A percentile compares a stretch with the other conserved stretches of the same genome.
phyloP scores from a whole-genome alignment of 2,329 filamentous ascomycete genomes.

The Penicillium sp. region DNA sequence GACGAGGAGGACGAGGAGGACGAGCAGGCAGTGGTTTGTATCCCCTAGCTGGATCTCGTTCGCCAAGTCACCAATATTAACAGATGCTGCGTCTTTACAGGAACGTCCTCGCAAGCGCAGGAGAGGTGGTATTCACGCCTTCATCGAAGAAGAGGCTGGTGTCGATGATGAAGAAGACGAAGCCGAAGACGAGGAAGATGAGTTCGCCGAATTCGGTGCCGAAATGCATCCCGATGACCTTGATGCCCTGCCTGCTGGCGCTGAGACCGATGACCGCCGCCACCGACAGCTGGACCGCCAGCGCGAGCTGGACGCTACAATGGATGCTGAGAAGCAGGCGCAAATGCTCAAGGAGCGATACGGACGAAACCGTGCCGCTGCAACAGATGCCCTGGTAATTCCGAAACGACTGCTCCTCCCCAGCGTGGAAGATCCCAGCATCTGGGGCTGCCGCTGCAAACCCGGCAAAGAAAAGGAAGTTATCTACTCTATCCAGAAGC shows the following conservation, averaged over 20 bases:
- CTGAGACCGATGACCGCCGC: conserved; percentile 83
- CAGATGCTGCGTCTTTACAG: conserved; percentile 36
- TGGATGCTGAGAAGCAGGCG: conserved; percentile 93
- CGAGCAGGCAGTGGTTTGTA: conserved; percentile 55
- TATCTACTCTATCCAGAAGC: conserved; percentile 82
- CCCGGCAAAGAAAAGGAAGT: conserved; percentile 95
- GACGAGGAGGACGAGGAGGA: conserved; percentile 53
- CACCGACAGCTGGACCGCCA: conserved; percentile 93
- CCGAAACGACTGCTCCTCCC: conserved; percentile 86
- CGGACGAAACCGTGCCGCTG: conserved; percentile 70
- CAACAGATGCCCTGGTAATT: conserved; percentile 72
- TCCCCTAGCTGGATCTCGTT: not conserved
- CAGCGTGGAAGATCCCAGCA: conserved; percentile 91
- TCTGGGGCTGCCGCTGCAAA: conserved; percentile 92
- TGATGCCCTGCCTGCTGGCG: conserved; percentile 70
- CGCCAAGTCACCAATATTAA: conserved; percentile 12
- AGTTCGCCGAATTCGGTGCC: conserved; percentile 81
- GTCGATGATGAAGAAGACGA: conserved; percentile 91
- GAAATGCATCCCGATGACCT: conserved; percentile 90
- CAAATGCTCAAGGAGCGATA: conserved; percentile 85
- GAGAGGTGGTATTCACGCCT: conserved; percentile 74
- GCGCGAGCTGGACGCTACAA: conserved; percentile 80
- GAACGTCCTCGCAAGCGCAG: conserved; percentile 76
- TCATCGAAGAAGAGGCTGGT: conserved; percentile 97
- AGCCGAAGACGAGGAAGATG: conserved; percentile 86